phyloP scores from a whole-genome alignment of 2,329 filamentous ascomycete species.

The Aspergillus eucalypticola region DNA sequence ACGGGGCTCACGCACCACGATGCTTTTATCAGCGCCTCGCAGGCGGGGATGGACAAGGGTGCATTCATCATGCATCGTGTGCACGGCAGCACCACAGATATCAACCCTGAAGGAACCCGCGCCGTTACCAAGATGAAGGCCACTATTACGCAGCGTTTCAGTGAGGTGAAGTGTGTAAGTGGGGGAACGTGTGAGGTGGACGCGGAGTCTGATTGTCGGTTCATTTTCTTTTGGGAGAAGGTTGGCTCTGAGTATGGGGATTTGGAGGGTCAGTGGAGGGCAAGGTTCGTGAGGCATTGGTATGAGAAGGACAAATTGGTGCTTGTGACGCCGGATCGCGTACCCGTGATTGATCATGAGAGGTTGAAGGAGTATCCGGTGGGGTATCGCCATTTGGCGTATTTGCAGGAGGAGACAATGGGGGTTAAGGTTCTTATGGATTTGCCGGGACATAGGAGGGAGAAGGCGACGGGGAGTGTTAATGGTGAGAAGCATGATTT shows the following conservation, averaged over 20 bases:
- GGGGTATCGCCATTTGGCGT: conserved; percentile 49
- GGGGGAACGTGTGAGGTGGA: conserved; percentile 48
- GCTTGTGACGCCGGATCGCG: conserved; percentile 45
- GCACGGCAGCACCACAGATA: conserved; percentile 48
- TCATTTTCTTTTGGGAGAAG: conserved; percentile 51
- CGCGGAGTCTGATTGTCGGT: conserved; percentile 51
- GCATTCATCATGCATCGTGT: conserved; percentile 60
- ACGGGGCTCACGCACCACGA: conserved; percentile 45
- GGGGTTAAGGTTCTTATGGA: conserved; percentile 47
- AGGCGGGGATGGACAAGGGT: conserved; percentile 52
- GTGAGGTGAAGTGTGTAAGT: background rate
- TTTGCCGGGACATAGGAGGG: conserved; percentile 48
- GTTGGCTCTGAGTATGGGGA: conserved; percentile 5
- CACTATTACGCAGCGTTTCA: conserved; percentile 53
- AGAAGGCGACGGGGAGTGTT: conserved; percentile 27
- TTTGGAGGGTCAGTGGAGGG: conserved; percentile 43
- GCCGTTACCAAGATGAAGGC: conserved; percentile 55
- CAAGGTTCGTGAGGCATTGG: conserved; percentile 50
- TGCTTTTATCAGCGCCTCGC: conserved; percentile 53
- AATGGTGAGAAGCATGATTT: conserved; percentile 49
- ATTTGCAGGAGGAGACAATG: conserved; percentile 49
- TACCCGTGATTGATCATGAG: conserved; percentile 45
- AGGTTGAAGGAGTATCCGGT: conserved; percentile 44
- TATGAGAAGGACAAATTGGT: conserved; percentile 58
- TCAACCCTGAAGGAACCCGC: conserved; percentile 40